These are phyloP conservation scores for Acacia crassicarpa DNA, from an alignment of 306 rosid genomes.

Conservation along the genomic window DNA sequence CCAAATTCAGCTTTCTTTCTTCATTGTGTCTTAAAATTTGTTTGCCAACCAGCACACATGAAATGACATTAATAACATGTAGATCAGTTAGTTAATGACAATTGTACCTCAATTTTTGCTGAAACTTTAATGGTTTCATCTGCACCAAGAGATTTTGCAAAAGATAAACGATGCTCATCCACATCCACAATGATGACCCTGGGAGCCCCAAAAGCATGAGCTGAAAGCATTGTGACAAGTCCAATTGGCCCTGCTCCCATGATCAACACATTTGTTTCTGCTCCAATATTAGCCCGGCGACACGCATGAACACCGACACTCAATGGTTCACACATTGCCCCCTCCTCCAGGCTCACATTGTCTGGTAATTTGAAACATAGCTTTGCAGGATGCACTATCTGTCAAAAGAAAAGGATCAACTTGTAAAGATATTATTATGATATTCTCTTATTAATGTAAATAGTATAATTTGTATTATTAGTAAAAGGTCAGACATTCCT, in stretches of 20 bases:
- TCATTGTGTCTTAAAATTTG: not conserved
- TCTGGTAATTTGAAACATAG: constrained; percentile 82
- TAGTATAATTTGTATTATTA: no score
- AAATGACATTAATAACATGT: not conserved
- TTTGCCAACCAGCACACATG: not conserved
- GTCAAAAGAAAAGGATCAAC: constrained; percentile 22
- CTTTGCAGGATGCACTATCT: constrained; percentile 89
- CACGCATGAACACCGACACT: constrained; percentile 68
- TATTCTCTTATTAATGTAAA: no score
- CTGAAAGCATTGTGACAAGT: constrained; percentile 82
- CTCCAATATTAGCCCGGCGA: constrained; percentile 75
- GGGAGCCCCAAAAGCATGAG: constrained; percentile 82
- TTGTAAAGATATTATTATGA: not conserved
- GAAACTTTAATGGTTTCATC: constrained; percentile 75
- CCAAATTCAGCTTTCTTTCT: not conserved
- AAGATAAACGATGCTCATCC: constrained; percentile 74
- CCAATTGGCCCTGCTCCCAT: constrained; percentile 97
- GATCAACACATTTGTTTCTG: constrained; percentile 74
- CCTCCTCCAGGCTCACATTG: constrained; percentile 52
- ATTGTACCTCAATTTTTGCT: constrained; percentile 57
- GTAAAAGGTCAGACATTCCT: no score
- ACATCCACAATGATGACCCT: constrained; percentile 65
- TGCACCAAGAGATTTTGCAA: constrained; percentile 80
- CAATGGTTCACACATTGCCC: not conserved
- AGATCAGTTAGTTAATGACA: not conserved